phyloP scores from a whole-genome alignment of 306 rosid genomes.

The Trifolium subterraneum region DNA sequence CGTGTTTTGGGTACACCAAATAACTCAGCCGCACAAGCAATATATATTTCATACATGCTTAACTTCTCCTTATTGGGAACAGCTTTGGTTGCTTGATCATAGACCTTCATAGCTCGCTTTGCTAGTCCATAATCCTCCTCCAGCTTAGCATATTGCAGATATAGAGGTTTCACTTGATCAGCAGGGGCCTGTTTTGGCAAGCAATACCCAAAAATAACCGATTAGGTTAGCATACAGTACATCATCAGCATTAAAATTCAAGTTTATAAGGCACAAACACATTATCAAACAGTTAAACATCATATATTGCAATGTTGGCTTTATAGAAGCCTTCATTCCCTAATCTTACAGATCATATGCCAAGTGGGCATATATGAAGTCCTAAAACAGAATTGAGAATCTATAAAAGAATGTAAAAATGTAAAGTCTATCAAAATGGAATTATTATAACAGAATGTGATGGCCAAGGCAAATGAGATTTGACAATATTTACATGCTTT shows the following conservation, averaged over 20 bases:
- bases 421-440: no score
- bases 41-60: constrained; percentile 79
- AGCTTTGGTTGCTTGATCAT: constrained; percentile 53
- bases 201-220: constrained; percentile 39
- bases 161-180: constrained; percentile 55
- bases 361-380: no score
- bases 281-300: constrained; percentile 20
- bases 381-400: background rate
- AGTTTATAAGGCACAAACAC: constrained; percentile 12
- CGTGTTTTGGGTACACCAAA: constrained; percentile 55
- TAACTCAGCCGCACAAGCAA: constrained; percentile 77
- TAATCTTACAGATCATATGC: no score
- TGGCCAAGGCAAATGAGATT: no score
- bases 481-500: constrained; percentile 7
- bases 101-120: constrained; percentile 54
- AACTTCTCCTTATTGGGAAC: constrained; percentile 53
- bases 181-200: constrained; percentile 47
- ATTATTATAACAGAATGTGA: no score
- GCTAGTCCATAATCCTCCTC: constrained; percentile 57
- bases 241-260: constrained; percentile 22
- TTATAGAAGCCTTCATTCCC: no score
- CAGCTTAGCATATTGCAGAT: constrained; percentile 55
- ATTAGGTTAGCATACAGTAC: constrained; percentile 35
- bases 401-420: no score
- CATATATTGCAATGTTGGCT: background rate